Conservation (phyloP, 306 rosid species). For the Hylodesmum podocarpum region DNA sequence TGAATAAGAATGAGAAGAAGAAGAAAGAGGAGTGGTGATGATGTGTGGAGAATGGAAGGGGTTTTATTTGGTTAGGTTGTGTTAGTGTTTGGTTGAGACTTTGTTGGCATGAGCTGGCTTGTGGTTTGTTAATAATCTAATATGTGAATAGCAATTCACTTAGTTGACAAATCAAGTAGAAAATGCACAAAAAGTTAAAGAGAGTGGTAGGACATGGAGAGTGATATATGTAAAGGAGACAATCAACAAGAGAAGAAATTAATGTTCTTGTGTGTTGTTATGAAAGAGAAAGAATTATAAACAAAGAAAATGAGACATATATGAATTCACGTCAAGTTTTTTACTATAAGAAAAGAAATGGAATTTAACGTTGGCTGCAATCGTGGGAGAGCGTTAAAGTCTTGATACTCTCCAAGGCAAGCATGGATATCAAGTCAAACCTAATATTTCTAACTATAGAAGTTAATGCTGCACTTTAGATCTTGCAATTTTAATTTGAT, state of each 20-base stretch:
- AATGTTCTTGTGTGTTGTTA: neutral
- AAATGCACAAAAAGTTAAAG: neutral
- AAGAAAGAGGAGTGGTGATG: neutral
- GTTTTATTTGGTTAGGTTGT: slow-evolving; percentile 39
- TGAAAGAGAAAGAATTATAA: neutral
- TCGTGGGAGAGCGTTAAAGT: neutral
- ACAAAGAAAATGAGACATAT: neutral
- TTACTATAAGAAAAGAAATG: neutral
- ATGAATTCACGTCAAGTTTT: neutral
- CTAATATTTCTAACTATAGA: neutral
- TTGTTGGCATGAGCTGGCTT: slow-evolving; percentile 80
- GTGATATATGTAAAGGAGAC: neutral
- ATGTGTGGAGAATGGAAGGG: neutral
- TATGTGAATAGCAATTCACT: neutral
- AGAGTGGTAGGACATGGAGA: neutral
- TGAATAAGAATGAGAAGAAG: too few species aligned
- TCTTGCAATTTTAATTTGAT: too few species aligned
- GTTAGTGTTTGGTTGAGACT: slow-evolving; percentile 25
- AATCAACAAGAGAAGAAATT: neutral
- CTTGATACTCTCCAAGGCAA: neutral
- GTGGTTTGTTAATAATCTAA: neutral
- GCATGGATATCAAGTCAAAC: slow-evolving; percentile 17
- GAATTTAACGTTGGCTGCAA: neutral
- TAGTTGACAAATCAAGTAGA: slow-evolving; percentile 28
- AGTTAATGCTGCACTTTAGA: too few species aligned